Conservation (phyloP, 305 asterid species). For the Solanum chacoense region DNA sequence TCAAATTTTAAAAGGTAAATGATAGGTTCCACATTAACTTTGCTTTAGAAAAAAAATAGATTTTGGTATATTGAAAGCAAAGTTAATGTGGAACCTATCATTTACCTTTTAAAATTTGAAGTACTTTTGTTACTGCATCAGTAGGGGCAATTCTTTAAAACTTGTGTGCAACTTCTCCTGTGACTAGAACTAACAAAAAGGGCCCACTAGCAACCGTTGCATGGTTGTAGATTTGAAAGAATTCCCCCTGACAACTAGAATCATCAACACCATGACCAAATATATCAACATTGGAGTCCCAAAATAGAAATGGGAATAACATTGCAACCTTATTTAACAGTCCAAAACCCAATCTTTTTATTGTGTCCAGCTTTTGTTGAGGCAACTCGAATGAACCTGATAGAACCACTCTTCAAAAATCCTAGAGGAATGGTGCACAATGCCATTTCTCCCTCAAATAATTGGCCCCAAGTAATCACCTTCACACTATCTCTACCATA, state of each 20-base stretch:
- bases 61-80: neutral
- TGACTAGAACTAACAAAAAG: conserved; percentile 82
- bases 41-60: too few relatives aligned
- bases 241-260: conserved; percentile 22
- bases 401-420: neutral
- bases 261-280: neutral
- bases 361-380: neutral
- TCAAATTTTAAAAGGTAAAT: too few relatives aligned
- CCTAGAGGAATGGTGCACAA: neutral
- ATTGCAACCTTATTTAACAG: neutral
- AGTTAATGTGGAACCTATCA: neutral
- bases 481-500: neutral
- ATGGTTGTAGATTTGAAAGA: conserved; percentile 82
- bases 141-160: conserved; percentile 70
- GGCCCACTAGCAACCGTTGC: conserved; percentile 95
- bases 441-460: neutral
- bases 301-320: neutral
- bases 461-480: neutral
- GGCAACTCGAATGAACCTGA: neutral
- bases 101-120: conserved; percentile 1
- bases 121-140: conserved; percentile 60
- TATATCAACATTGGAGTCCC: neutral
- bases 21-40: too few relatives aligned
- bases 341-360: neutral
- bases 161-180: conserved; percentile 89